Conservation (phyloP, 371 early-diverging fungal genomes). For the Syncephalastrum racemosum region DNA sequence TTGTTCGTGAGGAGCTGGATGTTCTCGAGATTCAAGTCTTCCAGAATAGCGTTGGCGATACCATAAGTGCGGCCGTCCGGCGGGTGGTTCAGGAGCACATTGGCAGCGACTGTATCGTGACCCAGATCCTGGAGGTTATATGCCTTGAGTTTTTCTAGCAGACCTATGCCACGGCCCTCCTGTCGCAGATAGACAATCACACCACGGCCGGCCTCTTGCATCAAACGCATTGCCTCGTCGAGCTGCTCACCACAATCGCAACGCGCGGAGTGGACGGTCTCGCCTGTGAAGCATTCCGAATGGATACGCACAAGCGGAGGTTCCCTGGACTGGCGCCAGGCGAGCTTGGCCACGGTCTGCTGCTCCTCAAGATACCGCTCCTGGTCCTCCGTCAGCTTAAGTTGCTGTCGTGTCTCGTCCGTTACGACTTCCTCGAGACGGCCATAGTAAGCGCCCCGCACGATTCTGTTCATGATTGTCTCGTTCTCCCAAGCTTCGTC, state of each 20-base stretch:
- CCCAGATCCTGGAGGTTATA: constrained; percentile 96
- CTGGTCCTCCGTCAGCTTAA: constrained; percentile 38
- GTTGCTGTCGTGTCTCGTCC: constrained; percentile 32
- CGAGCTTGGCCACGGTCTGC: constrained; percentile 31
- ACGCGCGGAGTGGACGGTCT: constrained; percentile 87
- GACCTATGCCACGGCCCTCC: constrained; percentile 95
- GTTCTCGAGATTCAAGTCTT: constrained; percentile 68
- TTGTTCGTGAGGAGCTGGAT: constrained; percentile 93
- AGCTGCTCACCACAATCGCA: constrained; percentile 98
- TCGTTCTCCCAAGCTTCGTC: constrained; percentile 70
- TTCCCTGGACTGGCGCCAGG: constrained; percentile 25
- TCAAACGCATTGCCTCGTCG: constrained; percentile 88
- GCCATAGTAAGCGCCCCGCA: constrained; percentile 77
- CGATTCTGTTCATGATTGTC: constrained; percentile 73
- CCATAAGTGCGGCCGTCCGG: constrained; percentile 92
- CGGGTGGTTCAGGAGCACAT: constrained; percentile 85
- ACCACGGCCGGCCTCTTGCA: constrained; percentile 80
- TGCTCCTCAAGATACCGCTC: constrained; percentile 38
- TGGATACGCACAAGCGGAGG: constrained; percentile 89
- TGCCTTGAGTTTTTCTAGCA: constrained; percentile 92
- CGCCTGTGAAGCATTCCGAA: constrained; percentile 97
- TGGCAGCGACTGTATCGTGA: constrained; percentile 94
- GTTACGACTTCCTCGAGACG: constrained; percentile 53
- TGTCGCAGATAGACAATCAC: constrained; percentile 94
- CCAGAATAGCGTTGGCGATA: constrained; percentile 87